Evolutionary conservation across 257 asterid genomes (phyloP).

Genomic region (Fraxinus cuspidata): DNA sequence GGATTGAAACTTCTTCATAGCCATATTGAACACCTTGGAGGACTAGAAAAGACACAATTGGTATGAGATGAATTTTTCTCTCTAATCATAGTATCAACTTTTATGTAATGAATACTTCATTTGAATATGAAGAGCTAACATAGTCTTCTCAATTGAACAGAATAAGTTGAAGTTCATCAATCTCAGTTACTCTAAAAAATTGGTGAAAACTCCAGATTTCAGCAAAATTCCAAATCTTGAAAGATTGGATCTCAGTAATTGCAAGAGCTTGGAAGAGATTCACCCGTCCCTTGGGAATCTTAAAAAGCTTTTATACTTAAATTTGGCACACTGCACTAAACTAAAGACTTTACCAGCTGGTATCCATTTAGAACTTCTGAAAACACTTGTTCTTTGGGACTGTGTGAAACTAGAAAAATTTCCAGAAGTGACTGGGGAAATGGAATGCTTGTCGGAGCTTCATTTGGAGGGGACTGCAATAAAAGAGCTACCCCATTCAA

Average conservation of each 20-base stretch:
- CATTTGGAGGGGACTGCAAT: slow-evolving; percentile 14
- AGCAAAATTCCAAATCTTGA: slow-evolving; percentile 23
- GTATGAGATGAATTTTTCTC: background rate
- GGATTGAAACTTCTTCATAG: slow-evolving; percentile 14
- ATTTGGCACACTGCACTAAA: slow-evolving; percentile 16
- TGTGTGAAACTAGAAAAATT: slow-evolving; percentile 20
- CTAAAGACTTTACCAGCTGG: slow-evolving; percentile 14
- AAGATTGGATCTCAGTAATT: slow-evolving; percentile 23
- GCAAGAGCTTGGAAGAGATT: slow-evolving; percentile 20
- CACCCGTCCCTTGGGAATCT: slow-evolving; percentile 17
- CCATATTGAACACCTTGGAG: slow-evolving; percentile 8
- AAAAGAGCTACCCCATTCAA: slow-evolving; percentile 17
- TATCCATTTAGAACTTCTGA: slow-evolving; percentile 14
- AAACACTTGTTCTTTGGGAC: slow-evolving; percentile 19
- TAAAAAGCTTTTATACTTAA: slow-evolving; percentile 1
- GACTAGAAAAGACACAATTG: slow-evolving; percentile 12
- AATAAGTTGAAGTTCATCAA: slow-evolving; percentile 28
- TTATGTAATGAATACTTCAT: background rate
- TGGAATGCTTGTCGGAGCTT: slow-evolving; percentile 1
- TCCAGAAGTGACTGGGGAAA: slow-evolving; percentile 14
- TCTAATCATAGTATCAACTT: background rate
- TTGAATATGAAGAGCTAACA: background rate
- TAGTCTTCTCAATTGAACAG: background rate
- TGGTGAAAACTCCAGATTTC: slow-evolving; percentile 24
- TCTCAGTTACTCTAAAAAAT: slow-evolving; percentile 29